Percentiles rank a stretch among this genome's conserved stretches.
Conservation (phyloP, 2,329 filamentous ascomycete species). For the Exophiala phaeomuriformis region DNA sequence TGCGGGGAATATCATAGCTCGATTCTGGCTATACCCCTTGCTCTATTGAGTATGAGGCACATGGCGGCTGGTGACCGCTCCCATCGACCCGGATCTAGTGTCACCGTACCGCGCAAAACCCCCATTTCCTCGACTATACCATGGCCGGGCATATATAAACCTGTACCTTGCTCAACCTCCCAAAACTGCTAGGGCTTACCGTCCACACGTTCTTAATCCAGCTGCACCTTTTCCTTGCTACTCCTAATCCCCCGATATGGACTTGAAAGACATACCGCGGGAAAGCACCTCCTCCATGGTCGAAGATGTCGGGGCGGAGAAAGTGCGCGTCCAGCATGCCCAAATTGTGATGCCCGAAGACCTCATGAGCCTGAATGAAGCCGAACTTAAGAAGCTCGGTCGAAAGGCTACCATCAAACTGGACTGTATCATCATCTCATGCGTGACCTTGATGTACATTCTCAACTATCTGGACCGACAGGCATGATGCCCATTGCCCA, state of each 20-base stretch:
- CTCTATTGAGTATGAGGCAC: too few species aligned
- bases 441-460: conserved; percentile 12
- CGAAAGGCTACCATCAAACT: conserved; percentile 17
- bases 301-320: conserved; percentile 14
- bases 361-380: conserved; percentile 10
- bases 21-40: too few species aligned
- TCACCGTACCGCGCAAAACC: too few species aligned
- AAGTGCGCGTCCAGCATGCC: conserved; percentile 10
- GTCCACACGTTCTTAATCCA: too few species aligned
- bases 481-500: conserved; percentile 4
- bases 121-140: too few species aligned
- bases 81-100: too few species aligned
- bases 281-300: conserved; percentile 4
- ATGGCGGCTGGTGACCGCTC: too few species aligned
- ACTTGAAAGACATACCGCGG: neutral
- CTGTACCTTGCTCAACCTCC: too few species aligned
- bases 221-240: neutral
- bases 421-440: conserved; percentile 17
- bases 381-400: conserved; percentile 10
- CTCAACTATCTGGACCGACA: conserved; percentile 57
- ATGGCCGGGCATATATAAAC: too few species aligned
- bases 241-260: neutral
- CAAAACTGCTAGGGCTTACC: too few species aligned
- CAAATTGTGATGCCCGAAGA: conserved; percentile 11
- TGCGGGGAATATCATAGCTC: too few species aligned